phyloP scores from a whole-genome alignment of 2,329 filamentous ascomycete species.

The Fusarium burgessii region DNA sequence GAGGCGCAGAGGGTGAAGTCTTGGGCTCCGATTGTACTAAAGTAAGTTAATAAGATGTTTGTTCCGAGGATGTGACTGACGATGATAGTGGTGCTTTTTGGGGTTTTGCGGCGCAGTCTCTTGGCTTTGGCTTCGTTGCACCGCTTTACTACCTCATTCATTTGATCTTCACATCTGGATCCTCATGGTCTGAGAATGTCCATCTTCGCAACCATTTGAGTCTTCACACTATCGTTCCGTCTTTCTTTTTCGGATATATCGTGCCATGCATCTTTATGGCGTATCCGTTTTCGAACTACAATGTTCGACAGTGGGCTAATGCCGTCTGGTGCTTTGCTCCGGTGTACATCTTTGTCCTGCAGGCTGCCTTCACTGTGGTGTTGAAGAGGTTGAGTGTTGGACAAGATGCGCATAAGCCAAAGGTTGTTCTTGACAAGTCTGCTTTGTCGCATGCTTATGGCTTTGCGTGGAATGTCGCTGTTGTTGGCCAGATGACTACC shows the following conservation, averaged over 20 bases:
- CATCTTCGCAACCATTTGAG: constrained; percentile 35
- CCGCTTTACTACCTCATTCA: constrained; percentile 41
- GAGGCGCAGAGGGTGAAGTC: constrained; percentile 32
- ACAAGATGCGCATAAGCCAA: constrained; percentile 30
- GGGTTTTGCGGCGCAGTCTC: constrained; percentile 35
- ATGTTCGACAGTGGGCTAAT: constrained; percentile 41
- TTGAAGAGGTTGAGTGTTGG: constrained; percentile 42
- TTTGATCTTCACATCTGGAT: constrained; percentile 33
- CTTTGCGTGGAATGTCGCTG: constrained; percentile 45
- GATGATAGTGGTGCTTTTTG: constrained; percentile 39
- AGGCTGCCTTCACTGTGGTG: constrained; percentile 30
- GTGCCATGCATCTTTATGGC: constrained; percentile 31
- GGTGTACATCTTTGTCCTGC: constrained; percentile 26
- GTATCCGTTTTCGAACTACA: constrained; percentile 35
- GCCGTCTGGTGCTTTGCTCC: constrained; percentile 42
- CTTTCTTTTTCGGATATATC: constrained; percentile 41
- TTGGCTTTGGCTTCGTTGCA: constrained; percentile 42
- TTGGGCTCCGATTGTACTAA: constrained; percentile 31
- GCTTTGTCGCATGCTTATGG: constrained; percentile 42
- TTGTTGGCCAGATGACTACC: constrained; percentile 40
- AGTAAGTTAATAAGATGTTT: constrained; percentile 22
- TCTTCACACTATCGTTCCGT: constrained; percentile 35
- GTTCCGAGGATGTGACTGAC: not conserved
- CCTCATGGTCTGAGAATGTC: constrained; percentile 14
- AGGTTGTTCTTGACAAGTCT: constrained; percentile 24